Evolutionary conservation across 2,329 filamentous ascomycete genomes (phyloP).

Genomic region (Penicillium sp.): DNA sequence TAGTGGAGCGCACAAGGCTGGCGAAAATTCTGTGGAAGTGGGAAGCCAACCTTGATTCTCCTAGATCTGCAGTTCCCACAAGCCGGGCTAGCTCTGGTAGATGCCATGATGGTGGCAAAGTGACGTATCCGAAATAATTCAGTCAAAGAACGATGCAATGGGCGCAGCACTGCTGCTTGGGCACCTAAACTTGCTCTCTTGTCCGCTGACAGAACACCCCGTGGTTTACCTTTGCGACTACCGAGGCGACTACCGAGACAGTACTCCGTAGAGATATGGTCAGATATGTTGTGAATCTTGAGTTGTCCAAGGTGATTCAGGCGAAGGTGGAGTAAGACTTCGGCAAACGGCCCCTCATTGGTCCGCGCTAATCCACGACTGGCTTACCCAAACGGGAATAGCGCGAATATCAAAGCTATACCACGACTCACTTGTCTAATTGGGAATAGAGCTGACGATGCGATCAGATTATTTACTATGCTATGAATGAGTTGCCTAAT

Average conservation of each 20-base stretch:
- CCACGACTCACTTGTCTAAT: background rate
- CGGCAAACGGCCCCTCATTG: background rate
- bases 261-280: too few species aligned
- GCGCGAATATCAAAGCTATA: background rate
- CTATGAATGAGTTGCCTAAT: background rate
- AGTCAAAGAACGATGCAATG: background rate
- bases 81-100: conserved; percentile 2
- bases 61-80: conserved; percentile 5
- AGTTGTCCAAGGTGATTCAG: background rate
- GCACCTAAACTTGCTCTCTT: background rate
- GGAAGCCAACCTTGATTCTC: background rate
- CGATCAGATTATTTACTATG: background rate
- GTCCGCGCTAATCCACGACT: conserved; percentile 2
- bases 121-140: background rate
- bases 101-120: background rate
- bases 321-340: background rate
- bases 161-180: background rate
- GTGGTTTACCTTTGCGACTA: background rate
- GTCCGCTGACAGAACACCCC: background rate
- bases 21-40: too few species aligned
- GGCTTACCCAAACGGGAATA: background rate
- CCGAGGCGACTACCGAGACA: background rate
- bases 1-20: background rate
- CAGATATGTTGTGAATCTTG: background rate
- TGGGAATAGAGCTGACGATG: background rate